phyloP scores from a whole-genome alignment of 75 land plant species.

The Pinus taeda region DNA sequence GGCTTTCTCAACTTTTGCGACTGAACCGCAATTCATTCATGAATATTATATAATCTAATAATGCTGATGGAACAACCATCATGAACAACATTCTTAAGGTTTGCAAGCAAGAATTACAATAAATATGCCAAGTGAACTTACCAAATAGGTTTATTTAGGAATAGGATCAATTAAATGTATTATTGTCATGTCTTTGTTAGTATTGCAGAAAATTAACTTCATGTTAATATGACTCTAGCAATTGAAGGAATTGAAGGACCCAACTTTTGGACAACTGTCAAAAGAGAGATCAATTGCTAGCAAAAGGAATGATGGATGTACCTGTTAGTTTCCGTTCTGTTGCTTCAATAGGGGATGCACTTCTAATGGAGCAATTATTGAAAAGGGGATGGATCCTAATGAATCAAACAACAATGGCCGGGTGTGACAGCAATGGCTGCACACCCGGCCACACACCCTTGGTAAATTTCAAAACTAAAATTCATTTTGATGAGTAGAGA shows the following conservation, averaged over 20 bases:
- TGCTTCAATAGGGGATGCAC: constrained; percentile 38
- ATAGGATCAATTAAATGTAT: too few species aligned
- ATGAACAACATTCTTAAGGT: constrained; percentile 73
- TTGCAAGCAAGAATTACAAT: not conserved
- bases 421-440: too few species aligned
- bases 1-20: constrained; percentile 60
- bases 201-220: not conserved
- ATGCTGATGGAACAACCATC: constrained; percentile 57
- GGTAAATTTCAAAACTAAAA: constrained; percentile 17
- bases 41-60: constrained; percentile 49
- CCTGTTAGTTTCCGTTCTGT: constrained; percentile 41
- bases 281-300: constrained; percentile 45
- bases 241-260: constrained; percentile 39
- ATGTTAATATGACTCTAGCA: constrained; percentile 18
- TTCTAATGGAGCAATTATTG: constrained; percentile 41
- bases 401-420: constrained; percentile 50
- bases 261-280: constrained; percentile 32
- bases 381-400: constrained; percentile 50
- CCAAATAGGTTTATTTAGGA: too few species aligned
- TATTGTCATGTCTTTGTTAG: not conserved
- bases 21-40: constrained; percentile 46
- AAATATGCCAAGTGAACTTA: too few species aligned
- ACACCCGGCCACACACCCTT: too few species aligned
- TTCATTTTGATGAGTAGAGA: not conserved
- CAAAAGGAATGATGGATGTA: constrained; percentile 35